phyloP scores from a whole-genome alignment of 805 yeast species.

The Zygoascus bituminiphila region DNA sequence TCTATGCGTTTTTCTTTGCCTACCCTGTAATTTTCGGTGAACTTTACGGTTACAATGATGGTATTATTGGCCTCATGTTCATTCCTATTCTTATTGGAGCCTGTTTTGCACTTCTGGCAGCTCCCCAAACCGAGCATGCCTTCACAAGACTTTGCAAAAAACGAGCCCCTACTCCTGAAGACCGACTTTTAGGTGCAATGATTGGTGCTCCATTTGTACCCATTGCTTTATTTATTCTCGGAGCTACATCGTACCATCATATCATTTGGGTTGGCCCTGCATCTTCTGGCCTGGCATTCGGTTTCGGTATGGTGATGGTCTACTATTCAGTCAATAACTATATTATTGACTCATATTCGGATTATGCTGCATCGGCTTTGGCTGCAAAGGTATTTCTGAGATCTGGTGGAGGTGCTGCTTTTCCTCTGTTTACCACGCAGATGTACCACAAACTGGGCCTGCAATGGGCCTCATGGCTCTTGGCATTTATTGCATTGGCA shows the following conservation, averaged over 20 bases:
- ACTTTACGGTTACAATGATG: slow-evolving; percentile 69
- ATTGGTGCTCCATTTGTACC: slow-evolving; percentile 38
- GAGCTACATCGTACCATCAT: slow-evolving; percentile 46
- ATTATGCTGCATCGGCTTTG: slow-evolving; percentile 45
- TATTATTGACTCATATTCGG: slow-evolving; percentile 74
- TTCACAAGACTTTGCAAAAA: slow-evolving; percentile 43
- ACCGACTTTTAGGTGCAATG: slow-evolving; percentile 47
- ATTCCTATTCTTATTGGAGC: slow-evolving; percentile 91
- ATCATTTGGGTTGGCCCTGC: slow-evolving; percentile 48
- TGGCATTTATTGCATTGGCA: slow-evolving; percentile 43
- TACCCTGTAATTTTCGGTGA: slow-evolving; percentile 76
- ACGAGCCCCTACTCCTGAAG: slow-evolving; percentile 47
- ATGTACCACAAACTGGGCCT: slow-evolving; percentile 43
- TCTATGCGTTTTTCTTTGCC: slow-evolving; percentile 92
- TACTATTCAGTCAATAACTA: slow-evolving; percentile 68
- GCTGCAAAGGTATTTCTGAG: slow-evolving; percentile 56
- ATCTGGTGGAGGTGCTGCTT: slow-evolving; percentile 54
- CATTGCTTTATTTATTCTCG: slow-evolving; percentile 47
- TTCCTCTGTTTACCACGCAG: slow-evolving; percentile 49
- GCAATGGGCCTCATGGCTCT: slow-evolving; percentile 46
- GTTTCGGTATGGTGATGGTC: slow-evolving; percentile 45
- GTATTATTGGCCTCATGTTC: slow-evolving; percentile 75
- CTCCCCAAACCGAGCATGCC: slow-evolving; percentile 60
- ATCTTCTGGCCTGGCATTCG: slow-evolving; percentile 47
- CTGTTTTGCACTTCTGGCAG: slow-evolving; percentile 57